Evolutionary conservation across 768 basidiomycete species (phyloP), one percentile per base, ranked within the genome.

Genomic region (Pleurotus sapidus): DNA sequence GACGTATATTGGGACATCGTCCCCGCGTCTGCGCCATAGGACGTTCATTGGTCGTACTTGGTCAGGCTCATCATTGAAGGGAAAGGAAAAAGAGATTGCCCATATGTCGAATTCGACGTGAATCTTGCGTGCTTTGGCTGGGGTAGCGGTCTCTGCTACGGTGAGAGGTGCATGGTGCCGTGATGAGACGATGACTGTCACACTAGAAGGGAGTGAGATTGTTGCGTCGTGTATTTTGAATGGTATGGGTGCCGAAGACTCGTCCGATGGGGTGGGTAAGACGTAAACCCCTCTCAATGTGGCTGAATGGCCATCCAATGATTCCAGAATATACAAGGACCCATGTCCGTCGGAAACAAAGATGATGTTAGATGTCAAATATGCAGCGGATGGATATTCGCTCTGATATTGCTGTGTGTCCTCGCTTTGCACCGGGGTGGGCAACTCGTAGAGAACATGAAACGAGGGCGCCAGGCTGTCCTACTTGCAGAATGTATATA

Each of bases 311-410:
- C 72, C 77, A 9, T 64, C 57, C 14, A 72, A 64, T 24, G 86
- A 65, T 25, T 72, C 73, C 45, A 93, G 71, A 12, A 84, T 72
- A 60, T 91, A 89, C 27, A 93, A 69, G 15, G 74, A 65, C n/a
- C 90, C 89, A 61, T 75, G 71, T 7, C 92, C 92, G 63, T 94
- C 91, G 17, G 88, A 76, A 50, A 88, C 77, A 38, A 90, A 73
- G 39, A 81, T 72, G 8, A 77, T 68, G 1, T 72, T 68, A 3
- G 78, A 61, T 51, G 80, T 75, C 39, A 88, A 64, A 63, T 89
- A 87, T 5, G 75, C 74, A 25, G 80, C 80, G 1, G 89, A 90
- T 0, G 92, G 89, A 67, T 95, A 94, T 71, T 94, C 91, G 43
- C 70, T 75, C 62, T 86, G 84, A 17, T 73, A 67, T 1, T 69